Conservation (phyloP, 2,329 filamentous ascomycete species). For the Fusarium concolor region DNA sequence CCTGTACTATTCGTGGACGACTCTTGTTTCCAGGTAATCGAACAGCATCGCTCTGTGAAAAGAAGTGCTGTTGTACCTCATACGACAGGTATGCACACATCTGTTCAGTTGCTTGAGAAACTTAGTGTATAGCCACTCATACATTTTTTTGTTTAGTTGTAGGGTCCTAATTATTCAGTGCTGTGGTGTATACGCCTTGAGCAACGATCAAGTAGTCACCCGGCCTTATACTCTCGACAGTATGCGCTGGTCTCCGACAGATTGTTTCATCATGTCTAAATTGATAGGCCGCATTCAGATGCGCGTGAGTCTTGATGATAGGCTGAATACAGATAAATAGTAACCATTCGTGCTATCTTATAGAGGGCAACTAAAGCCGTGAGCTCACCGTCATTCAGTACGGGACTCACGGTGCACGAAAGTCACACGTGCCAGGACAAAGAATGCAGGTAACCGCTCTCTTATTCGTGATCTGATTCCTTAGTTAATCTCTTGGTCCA, state of each 20-base stretch:
- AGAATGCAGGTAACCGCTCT: conserved; percentile 13
- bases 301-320: neutral
- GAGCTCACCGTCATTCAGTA: neutral
- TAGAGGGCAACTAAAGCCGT: conserved; percentile 29
- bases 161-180: too few species aligned
- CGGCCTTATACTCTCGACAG: neutral
- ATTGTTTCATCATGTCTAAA: neutral
- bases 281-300: neutral
- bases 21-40: too few species aligned
- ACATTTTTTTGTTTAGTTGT: too few species aligned
- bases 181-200: neutral
- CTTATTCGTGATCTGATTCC: neutral
- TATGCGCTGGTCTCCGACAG: neutral
- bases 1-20: neutral
- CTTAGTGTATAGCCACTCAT: too few species aligned
- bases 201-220: conserved; percentile 15
- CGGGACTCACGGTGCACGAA: conserved; percentile 1
- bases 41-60: too few species aligned
- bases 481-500: neutral
- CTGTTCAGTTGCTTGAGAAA: too few species aligned
- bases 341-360: neutral
- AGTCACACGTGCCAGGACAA: neutral
- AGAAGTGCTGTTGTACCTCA: too few species aligned
- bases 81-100: too few species aligned
- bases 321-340: neutral